phyloP scores from a whole-genome alignment of 805 yeast species.

The Deakozyma indianensis region DNA sequence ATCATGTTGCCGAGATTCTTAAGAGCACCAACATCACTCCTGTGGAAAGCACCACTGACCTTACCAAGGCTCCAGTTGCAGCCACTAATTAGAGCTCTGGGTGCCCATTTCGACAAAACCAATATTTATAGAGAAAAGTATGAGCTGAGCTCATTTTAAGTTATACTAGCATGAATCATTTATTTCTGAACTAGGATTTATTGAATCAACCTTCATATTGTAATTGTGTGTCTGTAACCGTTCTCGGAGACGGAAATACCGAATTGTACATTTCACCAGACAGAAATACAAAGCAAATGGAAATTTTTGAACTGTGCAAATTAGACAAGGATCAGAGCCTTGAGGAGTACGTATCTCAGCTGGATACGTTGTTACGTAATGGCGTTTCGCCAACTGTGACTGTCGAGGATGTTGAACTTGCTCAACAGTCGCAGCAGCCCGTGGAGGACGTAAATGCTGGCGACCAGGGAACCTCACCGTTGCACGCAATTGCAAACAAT shows the following conservation, averaged over 20 bases:
- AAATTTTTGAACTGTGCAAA: background rate
- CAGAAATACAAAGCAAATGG: no score
- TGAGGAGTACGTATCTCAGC: background rate
- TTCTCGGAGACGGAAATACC: no score
- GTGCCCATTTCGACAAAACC: background rate
- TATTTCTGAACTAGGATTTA: no score
- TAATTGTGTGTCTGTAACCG: no score
- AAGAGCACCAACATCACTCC: slow-evolving; percentile 6
- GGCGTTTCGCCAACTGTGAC: background rate
- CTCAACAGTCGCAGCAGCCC: background rate
- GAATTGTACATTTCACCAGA: no score
- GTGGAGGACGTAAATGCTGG: slow-evolving; percentile 10
- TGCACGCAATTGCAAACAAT: slow-evolving; percentile 28
- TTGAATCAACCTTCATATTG: no score
- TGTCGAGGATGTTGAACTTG: background rate
- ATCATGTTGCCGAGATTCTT: slow-evolving; percentile 4
- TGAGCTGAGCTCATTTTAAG: background rate
- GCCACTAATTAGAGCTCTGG: background rate
- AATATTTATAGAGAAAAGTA: background rate
- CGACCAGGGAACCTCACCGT: slow-evolving; percentile 58
- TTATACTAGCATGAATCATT: background rate
- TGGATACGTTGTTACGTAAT: background rate
- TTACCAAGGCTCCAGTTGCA: background rate
- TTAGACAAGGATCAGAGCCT: background rate
- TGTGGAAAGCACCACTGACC: background rate